Conservation (phyloP, 345 rosid genomes). For the Mercurialis annua region DNA sequence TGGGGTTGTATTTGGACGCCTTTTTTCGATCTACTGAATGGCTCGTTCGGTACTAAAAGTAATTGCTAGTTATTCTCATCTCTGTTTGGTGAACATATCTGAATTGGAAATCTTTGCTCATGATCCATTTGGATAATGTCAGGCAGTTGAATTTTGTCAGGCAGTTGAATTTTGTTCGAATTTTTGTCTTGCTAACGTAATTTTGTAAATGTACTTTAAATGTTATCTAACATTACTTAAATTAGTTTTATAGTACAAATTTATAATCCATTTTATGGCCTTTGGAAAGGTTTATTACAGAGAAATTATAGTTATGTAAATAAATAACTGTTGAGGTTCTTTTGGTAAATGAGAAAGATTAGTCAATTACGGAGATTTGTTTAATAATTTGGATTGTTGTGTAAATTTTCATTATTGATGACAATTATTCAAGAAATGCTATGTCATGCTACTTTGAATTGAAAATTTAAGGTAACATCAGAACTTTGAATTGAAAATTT, state of each 20-base stretch:
- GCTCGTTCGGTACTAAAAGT: background rate
- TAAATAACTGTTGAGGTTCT: constrained; percentile 9
- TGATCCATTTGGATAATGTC: background rate
- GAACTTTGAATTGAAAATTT: too few species aligned
- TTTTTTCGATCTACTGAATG: background rate
- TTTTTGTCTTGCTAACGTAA: constrained; percentile 23
- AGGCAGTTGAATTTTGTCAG: background rate
- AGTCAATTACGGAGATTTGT: too few species aligned
- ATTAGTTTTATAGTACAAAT: background rate
- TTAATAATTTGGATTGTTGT: too few species aligned
- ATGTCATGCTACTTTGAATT: too few species aligned
- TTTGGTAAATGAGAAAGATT: too few species aligned
- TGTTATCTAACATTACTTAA: constrained; percentile 14
- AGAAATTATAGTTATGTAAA: constrained; percentile 15
- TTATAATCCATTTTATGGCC: background rate
- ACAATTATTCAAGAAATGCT: too few species aligned
- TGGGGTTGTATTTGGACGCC: background rate
- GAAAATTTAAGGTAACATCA: too few species aligned
- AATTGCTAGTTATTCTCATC: background rate
- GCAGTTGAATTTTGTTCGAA: background rate
- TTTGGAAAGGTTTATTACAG: background rate
- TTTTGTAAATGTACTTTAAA: constrained; percentile 16
- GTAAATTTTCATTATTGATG: too few species aligned
- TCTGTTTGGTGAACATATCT: constrained; percentile 5
- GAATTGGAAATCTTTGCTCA: constrained; percentile 5